Percentiles rank a stretch among this genome's conserved stretches.
Evolutionary conservation across 2,329 filamentous ascomycete genomes (phyloP).

Genomic region (Alternaria hordeiaustralica): DNA sequence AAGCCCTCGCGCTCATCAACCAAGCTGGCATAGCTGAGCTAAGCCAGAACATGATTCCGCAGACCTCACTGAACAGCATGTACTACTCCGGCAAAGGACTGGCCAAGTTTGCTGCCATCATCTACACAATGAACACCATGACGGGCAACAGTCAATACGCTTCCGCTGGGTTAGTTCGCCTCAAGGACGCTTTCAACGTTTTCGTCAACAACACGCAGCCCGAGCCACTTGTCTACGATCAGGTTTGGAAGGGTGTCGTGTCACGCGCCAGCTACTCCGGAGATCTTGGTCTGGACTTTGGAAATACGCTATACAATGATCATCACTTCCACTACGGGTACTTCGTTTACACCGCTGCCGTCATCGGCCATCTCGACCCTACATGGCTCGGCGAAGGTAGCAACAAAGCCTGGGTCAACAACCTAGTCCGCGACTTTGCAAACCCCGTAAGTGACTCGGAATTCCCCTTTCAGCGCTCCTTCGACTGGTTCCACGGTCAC

Average conservation of each 20-base stretch:
- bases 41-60: constrained; percentile 73
- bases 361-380: constrained; percentile 82
- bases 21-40: constrained; percentile 73
- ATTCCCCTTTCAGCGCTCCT: constrained; percentile 75
- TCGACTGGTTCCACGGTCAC: constrained; percentile 93
- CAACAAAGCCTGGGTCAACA: constrained; percentile 84
- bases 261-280: constrained; percentile 67
- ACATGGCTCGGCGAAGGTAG: constrained; percentile 67
- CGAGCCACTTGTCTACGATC: constrained; percentile 65
- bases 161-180: constrained; percentile 58
- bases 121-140: constrained; percentile 61
- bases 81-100: constrained; percentile 78
- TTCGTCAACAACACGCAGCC: constrained; percentile 57
- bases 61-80: constrained; percentile 86
- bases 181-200: constrained; percentile 57
- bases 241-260: constrained; percentile 80
- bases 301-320: constrained; percentile 83
- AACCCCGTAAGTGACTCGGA: constrained; percentile 73
- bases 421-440: constrained; percentile 80
- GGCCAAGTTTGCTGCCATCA: constrained; percentile 54
- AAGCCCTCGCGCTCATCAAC: constrained; percentile 65
- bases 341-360: constrained; percentile 85
- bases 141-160: constrained; percentile 64
- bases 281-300: constrained; percentile 75
- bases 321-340: constrained; percentile 79